Evolutionary conservation across 2,329 filamentous ascomycete genomes (phyloP), one percentile per base, ranked within the genome.

Genomic region (Plenodomus lindquistii): DNA sequence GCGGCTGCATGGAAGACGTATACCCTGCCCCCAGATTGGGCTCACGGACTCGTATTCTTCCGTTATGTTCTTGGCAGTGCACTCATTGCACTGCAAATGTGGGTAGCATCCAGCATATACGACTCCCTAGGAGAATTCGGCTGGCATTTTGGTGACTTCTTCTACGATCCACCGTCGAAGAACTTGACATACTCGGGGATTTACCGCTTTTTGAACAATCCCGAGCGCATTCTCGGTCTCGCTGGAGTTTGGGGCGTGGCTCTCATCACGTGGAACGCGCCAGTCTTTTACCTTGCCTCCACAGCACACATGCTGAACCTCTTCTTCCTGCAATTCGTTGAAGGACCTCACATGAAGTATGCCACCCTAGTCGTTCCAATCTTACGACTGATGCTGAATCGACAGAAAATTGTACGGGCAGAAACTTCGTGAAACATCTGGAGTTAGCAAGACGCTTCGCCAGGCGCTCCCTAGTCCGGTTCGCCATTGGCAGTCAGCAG

Each of bases 61-160:
- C 88, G 91, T 67, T 94, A 97, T 66, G 89, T 97, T 20, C 69
- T 97, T 27, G 94, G 94, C 37, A 79, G 82, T 41, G 84, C 88
- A 43, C 78, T 97, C 55, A 85, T 97, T 50, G 85, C 88, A 10
- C 81, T 99, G 42, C 94, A 99, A 66, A 74, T 95, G 16, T 99
- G 94, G 94, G 96, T 92, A 1, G 87, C 91, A 1, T 79, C 89
- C 57, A 97, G 91, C 71, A 92, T 97, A 59, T 96, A 97, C 71
- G 91, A 97, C 42, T 95, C 91, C 2, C 84, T 99, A 0, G 94
- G 94, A 47, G 94, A 99, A 67, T 99, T 97, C 65, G 94, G 94
- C 62, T 99, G 93, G 93, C 97, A 97, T 79, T 97, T 92, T 67
- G 94, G 94, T 16, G 94, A 99, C 70, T 99, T 97, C 78, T 97